Base-by-base conservation (phyloP, 1,139 yeast genomes). In the Hemisphaericaspora xylanilytica region DNA sequence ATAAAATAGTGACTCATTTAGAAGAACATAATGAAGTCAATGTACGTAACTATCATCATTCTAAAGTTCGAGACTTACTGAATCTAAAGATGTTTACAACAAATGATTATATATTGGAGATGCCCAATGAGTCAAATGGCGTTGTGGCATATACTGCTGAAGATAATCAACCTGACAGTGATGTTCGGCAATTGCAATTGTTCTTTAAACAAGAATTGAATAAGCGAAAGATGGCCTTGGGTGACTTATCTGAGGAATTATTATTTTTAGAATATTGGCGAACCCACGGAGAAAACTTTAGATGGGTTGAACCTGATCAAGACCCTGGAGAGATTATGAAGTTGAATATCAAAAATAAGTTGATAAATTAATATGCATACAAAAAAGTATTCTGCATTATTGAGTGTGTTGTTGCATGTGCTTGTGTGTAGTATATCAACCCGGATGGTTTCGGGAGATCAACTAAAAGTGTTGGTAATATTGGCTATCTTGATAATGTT, bases 271-370 rank as follows among this genome's bases (percentile, higher is more conserved):
- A 69, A 36, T 70, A 58, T 38, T 66, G 70, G 70, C 38, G 54
- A 25, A 58, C 54, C 24, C 60, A 60, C 14, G 73, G 71, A 3
- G 72, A 67, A 28, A 49, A 52, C 20, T 70, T 65, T 40, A 63
- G 55, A 34, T 70, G 76, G 76, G 70, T 63, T 1, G 76, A 70
- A 43, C 75, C 76, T 2, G 76, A 70, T 45, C 76, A 70, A 47
- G 76, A 70, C 44, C 76, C 76, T 1, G 73, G 70, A 1, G 71
- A 66, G 44, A 49, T 65, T 2, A 37, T 48, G 2, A 46, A 46
- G 21, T 37, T 45, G 22, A 40, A 45, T 18, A 42, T 42, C 15
- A 26, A 39, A 15, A 34, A 40, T 18, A 27, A 21, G 21, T 5
- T 20, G 21, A 8, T 20, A 20, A 20, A 20, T 20, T 20, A 15